Evolutionary conservation across 371 early-diverging fungal species (phyloP), one percentile per base, ranked within the genome.

Genomic region (Capillidium rhysosporum): DNA sequence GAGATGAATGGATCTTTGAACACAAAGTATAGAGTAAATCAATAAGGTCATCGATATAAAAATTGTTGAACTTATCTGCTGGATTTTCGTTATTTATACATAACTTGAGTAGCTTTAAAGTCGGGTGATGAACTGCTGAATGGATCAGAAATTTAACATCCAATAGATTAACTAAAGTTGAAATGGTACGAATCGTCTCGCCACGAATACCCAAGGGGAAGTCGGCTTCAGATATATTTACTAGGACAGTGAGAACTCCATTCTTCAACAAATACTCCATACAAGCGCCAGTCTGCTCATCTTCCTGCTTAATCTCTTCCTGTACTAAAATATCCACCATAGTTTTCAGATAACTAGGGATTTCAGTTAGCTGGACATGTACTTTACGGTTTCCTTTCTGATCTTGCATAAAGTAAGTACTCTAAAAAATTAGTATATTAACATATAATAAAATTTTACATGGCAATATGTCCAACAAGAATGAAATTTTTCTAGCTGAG

Each of bases 321-420:
- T 87, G 87, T 10, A 91, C 83, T 10, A 95, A 70, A 57, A 91
- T 66, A 65, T 91, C 90, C 2, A 84, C 81, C 82, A 94, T 89
- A 39, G 68, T 67, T 48, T 82, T 76, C 46, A 94, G 73, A 48
- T 72, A 73, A 25, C 56, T 51, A 12, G 88, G 83, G 58, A 93
- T 86, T 54, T 81, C 83, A 10, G 90, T 93, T 43, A 82, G 77
- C 29, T 72, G 68, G 1, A 89, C 80, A 52, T 73, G 65, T 30
- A 73, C 59, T 38, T 56, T 70, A 60, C 57, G 65, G 60, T 61
- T 67, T 69, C 63, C 66, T 73, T 58, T 70, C 72, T 58, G 70
- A 77, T 67, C 54, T 69, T 67, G 64, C 73, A 69, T 9, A 75
- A 71, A 67, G 66, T 79, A 76, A 75, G 67, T 24, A 57, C 60